A percentile compares a stretch with the other conserved stretches of the same genome.
Conservation (phyloP, 2,329 filamentous ascomycete genomes). For the Fusarium temperatum region DNA sequence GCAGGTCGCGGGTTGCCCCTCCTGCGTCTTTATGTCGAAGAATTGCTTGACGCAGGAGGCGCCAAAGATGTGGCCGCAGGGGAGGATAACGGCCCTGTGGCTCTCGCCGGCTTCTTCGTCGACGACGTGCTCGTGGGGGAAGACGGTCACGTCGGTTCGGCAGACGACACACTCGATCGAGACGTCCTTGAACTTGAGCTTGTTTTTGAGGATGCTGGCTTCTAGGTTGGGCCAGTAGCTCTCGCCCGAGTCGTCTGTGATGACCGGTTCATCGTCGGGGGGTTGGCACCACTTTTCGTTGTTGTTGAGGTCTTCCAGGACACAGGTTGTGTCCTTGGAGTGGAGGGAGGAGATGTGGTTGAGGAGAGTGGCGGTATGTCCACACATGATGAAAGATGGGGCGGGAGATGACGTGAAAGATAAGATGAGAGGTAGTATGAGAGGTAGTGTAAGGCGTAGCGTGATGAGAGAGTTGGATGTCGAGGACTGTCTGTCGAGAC, state of each 20-base stretch:
- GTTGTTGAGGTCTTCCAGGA: background rate
- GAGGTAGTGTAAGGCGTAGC: too few relatives aligned
- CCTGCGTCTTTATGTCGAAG: background rate
- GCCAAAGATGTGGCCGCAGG: constrained; percentile 8
- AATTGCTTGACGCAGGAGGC: background rate
- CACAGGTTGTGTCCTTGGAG: background rate
- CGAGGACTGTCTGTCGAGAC: too few relatives aligned
- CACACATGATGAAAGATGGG: background rate
- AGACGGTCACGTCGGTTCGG: background rate
- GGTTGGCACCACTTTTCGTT: background rate
- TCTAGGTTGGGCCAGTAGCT: background rate
- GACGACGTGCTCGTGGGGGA: background rate
- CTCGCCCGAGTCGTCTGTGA: background rate
- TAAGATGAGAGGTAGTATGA: background rate
- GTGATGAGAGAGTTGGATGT: background rate
- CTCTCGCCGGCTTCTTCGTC: background rate
- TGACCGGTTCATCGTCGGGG: background rate
- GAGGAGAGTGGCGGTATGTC: background rate
- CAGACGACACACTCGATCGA: background rate
- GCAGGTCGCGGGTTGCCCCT: background rate
- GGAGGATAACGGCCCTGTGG: background rate
- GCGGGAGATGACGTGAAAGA: background rate
- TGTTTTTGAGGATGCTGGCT: background rate
- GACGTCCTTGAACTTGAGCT: background rate
- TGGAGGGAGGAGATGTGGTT: background rate